Evolutionary conservation across 352 stramenopile genomes (phyloP).

Genomic region (Pythium diclinum): DNA sequence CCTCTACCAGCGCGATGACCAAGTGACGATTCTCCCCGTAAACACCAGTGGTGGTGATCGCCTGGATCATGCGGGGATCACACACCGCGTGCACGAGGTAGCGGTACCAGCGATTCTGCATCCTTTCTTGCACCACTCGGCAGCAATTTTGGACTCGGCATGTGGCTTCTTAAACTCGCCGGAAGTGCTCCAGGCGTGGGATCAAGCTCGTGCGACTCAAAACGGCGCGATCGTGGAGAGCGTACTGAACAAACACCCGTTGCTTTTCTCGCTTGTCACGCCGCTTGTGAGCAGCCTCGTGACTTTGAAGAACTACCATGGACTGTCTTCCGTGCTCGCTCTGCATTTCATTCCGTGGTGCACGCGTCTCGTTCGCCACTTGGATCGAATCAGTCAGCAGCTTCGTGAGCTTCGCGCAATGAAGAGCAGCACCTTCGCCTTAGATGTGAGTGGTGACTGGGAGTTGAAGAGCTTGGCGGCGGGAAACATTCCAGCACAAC

Average conservation of each 20-base stretch:
- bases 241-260: slow-evolving; percentile 39
- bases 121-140: slow-evolving; percentile 69
- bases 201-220: not conserved
- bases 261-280: slow-evolving; percentile 59
- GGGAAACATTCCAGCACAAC: slow-evolving; percentile 82
- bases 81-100: slow-evolving; percentile 35
- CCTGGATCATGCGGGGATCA: slow-evolving; percentile 24
- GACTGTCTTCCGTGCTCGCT: slow-evolving; percentile 58
- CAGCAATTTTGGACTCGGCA: slow-evolving; percentile 51
- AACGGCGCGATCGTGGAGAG: slow-evolving; percentile 9
- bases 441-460: slow-evolving; percentile 82
- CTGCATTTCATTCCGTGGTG: slow-evolving; percentile 80
- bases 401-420: slow-evolving; percentile 34
- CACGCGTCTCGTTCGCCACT: slow-evolving; percentile 57
- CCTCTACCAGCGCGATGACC: slow-evolving; percentile 86
- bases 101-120: slow-evolving; percentile 68
- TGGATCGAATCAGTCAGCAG: slow-evolving; percentile 61
- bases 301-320: slow-evolving; percentile 67
- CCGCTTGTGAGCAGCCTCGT: slow-evolving; percentile 64
- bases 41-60: slow-evolving; percentile 38
- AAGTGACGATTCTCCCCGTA: slow-evolving; percentile 83
- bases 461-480: slow-evolving; percentile 86
- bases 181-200: slow-evolving; percentile 4
- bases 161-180: slow-evolving; percentile 47
- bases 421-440: slow-evolving; percentile 38